These are phyloP conservation scores for Dictyostelium citrinum DNA, from an alignment of 78 protist genomes.

Conservation along the genomic window DNA sequence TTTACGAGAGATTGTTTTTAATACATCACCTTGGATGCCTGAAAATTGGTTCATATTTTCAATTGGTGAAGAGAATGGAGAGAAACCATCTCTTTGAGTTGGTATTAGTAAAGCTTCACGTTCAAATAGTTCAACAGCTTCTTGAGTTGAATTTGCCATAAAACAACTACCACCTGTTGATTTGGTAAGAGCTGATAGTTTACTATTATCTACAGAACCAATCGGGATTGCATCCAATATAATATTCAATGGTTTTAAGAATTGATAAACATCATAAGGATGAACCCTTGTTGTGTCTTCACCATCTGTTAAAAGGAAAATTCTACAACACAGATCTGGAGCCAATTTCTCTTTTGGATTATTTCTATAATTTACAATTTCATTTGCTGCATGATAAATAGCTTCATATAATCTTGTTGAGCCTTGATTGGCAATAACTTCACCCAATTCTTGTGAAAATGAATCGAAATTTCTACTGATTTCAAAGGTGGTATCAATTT, in stretches of 20 bases:
- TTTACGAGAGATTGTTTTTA: not conserved
- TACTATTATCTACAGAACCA: not conserved
- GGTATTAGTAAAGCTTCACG: slow-evolving; percentile 31
- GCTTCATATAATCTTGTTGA: slow-evolving; percentile 48
- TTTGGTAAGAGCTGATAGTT: not conserved
- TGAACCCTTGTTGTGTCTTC: not conserved
- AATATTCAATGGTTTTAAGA: not conserved
- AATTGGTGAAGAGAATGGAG: not conserved
- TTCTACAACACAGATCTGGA: not conserved
- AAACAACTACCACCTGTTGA: slow-evolving; percentile 54
- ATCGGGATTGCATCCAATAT: slow-evolving; percentile 45
- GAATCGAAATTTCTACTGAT: slow-evolving; percentile 26
- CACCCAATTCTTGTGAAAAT: slow-evolving; percentile 39
- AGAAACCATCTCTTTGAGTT: not conserved
- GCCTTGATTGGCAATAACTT: not conserved
- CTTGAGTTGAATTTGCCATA: not conserved
- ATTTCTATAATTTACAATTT: not conserved
- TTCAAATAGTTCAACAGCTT: slow-evolving; percentile 22
- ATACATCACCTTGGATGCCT: not conserved
- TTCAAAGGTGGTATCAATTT: not conserved
- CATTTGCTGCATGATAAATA: slow-evolving; percentile 6
- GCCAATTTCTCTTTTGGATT: not conserved
- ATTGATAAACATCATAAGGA: not conserved
- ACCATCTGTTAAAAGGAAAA: slow-evolving; percentile 53
- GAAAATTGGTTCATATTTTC: not conserved